These are phyloP conservation scores for Glebionis coronaria DNA, from an alignment of 129 eudicot genomes.

Conservation along the genomic window DNA sequence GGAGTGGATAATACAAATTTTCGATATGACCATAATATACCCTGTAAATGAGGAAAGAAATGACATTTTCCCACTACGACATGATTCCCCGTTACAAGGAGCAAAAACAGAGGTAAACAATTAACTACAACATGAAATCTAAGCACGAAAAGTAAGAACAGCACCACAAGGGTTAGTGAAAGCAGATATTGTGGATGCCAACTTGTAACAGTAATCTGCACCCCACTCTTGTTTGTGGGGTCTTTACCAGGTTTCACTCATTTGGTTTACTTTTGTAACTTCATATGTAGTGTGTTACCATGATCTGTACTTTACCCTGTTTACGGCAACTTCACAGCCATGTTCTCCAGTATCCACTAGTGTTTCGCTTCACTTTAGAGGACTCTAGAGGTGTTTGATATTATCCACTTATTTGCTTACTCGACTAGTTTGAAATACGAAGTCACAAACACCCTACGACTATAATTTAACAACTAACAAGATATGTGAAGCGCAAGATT, in stretches of 20 bases:
- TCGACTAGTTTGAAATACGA: no score
- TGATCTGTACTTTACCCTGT: conserved; percentile 2
- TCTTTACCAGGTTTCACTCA: neutral
- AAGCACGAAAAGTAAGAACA: neutral
- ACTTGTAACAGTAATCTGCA: conserved; percentile 1
- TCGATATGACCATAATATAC: no score
- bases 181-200: conserved; percentile 16
- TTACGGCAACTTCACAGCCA: neutral
- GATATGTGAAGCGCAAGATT: no score
- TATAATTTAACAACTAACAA: no score
- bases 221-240: conserved; percentile 13
- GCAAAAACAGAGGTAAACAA: neutral
- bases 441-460: no score
- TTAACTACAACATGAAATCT: conserved; percentile 1
- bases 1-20: no score
- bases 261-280: neutral
- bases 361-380: neutral
- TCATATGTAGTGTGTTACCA: neutral
- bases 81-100: conserved; percentile 10
- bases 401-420: no score
- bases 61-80: neutral
- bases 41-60: neutral
- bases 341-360: neutral
- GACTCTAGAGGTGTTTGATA: no score
- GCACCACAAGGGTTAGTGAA: neutral